Conservation (phyloP, 116 monocot species). For the Iris pallida region DNA sequence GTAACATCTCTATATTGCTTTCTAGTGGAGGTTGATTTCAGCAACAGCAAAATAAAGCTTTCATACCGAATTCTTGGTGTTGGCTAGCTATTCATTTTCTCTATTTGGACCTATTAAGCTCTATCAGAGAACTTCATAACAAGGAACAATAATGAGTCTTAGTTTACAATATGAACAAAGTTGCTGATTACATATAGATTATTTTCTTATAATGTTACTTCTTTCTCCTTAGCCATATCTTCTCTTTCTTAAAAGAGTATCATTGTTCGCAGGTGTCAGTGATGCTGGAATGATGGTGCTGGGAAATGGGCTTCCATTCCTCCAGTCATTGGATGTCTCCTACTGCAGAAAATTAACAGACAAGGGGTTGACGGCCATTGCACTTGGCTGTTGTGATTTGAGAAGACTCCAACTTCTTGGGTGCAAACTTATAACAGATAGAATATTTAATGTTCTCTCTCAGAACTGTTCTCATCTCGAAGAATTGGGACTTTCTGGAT, state of each 20-base stretch:
- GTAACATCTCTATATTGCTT: too few species aligned
- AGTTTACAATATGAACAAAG: too few species aligned
- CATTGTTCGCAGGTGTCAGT: slow-evolving; percentile 46
- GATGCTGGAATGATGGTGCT: slow-evolving; percentile 66
- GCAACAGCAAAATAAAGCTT: too few species aligned
- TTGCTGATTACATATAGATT: too few species aligned
- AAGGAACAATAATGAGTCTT: too few species aligned
- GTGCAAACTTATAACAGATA: slow-evolving; percentile 64
- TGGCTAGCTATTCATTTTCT: too few species aligned
- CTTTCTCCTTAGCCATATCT: neutral
- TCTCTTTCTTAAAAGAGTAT: neutral
- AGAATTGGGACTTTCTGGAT: slow-evolving; percentile 61
- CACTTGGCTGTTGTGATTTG: slow-evolving; percentile 49
- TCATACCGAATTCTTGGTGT: too few species aligned
- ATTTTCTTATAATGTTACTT: too few species aligned
- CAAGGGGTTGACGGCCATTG: slow-evolving; percentile 57
- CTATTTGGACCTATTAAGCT: too few species aligned
- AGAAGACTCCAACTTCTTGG: slow-evolving; percentile 36
- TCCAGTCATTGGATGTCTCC: slow-evolving; percentile 72
- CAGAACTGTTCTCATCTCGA: slow-evolving; percentile 52
- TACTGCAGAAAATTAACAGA: slow-evolving; percentile 75
- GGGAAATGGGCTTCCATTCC: slow-evolving; percentile 39
- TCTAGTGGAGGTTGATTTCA: too few species aligned
- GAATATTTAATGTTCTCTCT: slow-evolving; percentile 51
- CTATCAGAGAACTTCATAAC: too few species aligned